These are phyloP conservation scores for Coniella lustricola DNA, from an alignment of 2,329 filamentous ascomycete species.

Conservation along the genomic window DNA sequence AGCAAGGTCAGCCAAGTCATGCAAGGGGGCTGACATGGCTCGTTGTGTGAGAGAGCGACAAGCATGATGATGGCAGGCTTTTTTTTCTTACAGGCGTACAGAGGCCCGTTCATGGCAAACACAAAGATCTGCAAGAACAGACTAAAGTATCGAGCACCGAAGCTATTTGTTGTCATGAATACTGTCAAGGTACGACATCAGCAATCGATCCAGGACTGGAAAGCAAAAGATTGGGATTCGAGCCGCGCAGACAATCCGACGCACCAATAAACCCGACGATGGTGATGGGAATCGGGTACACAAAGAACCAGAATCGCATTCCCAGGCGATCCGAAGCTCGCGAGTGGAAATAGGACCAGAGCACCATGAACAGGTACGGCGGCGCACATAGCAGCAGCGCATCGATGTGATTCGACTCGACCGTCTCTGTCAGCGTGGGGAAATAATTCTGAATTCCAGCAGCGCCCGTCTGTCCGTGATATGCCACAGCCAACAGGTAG, in stretches of 20 bases:
- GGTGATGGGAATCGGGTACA: slow-evolving; percentile 18
- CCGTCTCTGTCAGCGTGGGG: slow-evolving; percentile 23
- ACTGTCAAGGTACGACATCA: slow-evolving; percentile 36
- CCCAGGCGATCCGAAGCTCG: slow-evolving; percentile 31
- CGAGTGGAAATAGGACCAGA: slow-evolving; percentile 26
- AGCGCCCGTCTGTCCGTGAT: slow-evolving; percentile 11
- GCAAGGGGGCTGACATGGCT: too few relatives aligned
- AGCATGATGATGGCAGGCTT: too few relatives aligned
- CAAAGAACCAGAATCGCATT: slow-evolving; percentile 33
- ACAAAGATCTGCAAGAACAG: slow-evolving; percentile 50
- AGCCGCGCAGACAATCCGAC: too few relatives aligned
- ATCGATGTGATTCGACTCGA: slow-evolving; percentile 19
- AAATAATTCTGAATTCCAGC: slow-evolving; percentile 18
- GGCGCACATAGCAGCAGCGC: slow-evolving; percentile 26
- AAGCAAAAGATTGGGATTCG: not conserved
- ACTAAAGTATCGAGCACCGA: slow-evolving; percentile 48
- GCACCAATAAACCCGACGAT: slow-evolving; percentile 21
- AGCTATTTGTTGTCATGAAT: slow-evolving; percentile 44
- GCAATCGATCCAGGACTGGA: not conserved
- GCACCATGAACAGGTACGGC: slow-evolving; percentile 23
- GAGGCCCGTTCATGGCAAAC: slow-evolving; percentile 46
- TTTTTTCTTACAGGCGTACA: slow-evolving; percentile 24
- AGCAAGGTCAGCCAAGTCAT: not conserved
- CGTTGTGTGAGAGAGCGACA: too few relatives aligned
- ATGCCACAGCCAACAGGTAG: slow-evolving; percentile 12